Evolutionary conservation across 768 basidiomycete genomes (phyloP).

Genomic region (Tulasnella sp.): DNA sequence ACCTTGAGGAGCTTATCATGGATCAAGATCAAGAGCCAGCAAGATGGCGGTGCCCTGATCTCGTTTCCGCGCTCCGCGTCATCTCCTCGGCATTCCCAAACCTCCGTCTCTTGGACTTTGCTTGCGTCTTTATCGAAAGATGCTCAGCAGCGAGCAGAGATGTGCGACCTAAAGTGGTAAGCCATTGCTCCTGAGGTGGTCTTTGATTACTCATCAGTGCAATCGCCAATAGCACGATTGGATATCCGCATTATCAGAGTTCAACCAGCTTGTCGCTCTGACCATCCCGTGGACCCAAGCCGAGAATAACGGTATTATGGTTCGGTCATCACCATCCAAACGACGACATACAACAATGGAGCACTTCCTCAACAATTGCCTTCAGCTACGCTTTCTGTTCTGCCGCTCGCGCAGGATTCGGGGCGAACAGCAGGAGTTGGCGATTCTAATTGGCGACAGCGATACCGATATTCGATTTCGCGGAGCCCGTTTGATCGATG

Average conservation of each 20-base stretch:
- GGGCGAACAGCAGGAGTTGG: background rate
- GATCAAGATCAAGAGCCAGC: background rate
- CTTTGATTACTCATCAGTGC: background rate
- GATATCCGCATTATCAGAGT: background rate
- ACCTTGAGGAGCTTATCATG: background rate
- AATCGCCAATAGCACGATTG: background rate
- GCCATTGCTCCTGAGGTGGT: background rate
- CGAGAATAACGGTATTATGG: background rate
- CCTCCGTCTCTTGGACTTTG: background rate
- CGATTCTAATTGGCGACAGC: background rate
- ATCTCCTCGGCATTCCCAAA: background rate
- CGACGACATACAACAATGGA: background rate
- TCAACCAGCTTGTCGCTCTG: background rate
- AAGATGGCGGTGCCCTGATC: background rate
- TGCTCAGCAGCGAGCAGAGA: background rate
- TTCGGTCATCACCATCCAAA: background rate
- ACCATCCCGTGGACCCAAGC: background rate
- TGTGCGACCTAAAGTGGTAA: background rate
- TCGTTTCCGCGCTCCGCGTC: background rate
- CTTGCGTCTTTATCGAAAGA: background rate
- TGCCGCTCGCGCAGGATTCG: background rate
- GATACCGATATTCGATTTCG: background rate
- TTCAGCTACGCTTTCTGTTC: background rate
- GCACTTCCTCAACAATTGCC: background rate
- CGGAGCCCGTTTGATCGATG: background rate